Evolutionary conservation across 148 eudicot species (phyloP).

Genomic region (Vaccinium darrowii): DNA sequence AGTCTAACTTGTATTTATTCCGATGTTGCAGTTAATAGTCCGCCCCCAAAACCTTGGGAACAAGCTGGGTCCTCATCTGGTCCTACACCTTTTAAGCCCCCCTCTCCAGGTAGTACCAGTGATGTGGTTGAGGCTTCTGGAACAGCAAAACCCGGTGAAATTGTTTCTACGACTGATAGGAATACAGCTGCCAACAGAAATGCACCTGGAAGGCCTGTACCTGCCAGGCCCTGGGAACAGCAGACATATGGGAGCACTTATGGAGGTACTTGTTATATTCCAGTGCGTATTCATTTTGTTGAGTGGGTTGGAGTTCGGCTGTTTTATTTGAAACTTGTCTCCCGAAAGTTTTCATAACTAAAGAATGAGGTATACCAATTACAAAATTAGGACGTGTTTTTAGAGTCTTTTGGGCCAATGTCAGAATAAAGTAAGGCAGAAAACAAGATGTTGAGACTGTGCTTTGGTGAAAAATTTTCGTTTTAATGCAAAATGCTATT

Average conservation of each 20-base stretch:
- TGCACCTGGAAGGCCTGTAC: conserved; percentile 76
- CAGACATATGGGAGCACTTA: conserved; percentile 45
- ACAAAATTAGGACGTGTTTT: background rate
- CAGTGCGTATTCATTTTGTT: background rate
- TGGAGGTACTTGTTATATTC: conserved; percentile 54
- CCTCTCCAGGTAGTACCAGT: conserved; percentile 84
- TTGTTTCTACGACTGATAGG: conserved; percentile 62
- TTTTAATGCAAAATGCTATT: too few species aligned
- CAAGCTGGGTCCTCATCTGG: conserved; percentile 84
- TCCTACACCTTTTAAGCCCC: conserved; percentile 87
- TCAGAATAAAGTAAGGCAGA: background rate
- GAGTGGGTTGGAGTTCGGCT: background rate
- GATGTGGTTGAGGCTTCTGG: conserved; percentile 98
- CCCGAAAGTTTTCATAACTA: background rate
- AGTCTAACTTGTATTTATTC: background rate
- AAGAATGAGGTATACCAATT: background rate
- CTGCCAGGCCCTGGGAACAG: conserved; percentile 94
- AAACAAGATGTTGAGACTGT: background rate
- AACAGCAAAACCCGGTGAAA: conserved; percentile 90
- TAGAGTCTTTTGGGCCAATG: background rate
- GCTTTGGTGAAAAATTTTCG: too few species aligned
- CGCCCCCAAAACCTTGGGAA: conserved; percentile 99
- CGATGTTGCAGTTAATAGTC: conserved; percentile 42
- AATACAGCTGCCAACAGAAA: conserved; percentile 47
- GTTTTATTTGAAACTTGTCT: background rate